Evolutionary conservation across 140 eudicot genomes (phyloP).

Genomic region (Anethum foeniculum): DNA sequence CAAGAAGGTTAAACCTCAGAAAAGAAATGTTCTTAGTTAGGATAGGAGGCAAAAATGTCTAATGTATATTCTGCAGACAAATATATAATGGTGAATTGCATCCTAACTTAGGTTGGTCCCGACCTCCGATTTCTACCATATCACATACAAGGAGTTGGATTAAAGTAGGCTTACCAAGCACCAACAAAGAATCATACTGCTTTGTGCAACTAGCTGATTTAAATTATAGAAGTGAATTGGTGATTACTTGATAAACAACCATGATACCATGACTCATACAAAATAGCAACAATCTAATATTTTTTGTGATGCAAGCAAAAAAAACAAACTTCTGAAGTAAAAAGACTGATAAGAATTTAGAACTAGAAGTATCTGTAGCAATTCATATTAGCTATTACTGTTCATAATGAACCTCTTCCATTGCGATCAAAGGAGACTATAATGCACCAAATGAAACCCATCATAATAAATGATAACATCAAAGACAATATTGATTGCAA

Average conservation of each 20-base stretch:
- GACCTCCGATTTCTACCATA: background rate
- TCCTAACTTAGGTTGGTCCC: background rate
- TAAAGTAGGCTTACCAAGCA: background rate
- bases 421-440: background rate
- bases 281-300: background rate
- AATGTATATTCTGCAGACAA: background rate
- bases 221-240: background rate
- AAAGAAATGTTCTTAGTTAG: background rate
- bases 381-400: background rate
- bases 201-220: background rate
- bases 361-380: background rate
- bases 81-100: background rate
- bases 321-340: background rate
- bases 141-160: background rate
- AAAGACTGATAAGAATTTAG: background rate
- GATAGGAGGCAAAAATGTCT: background rate
- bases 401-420: background rate
- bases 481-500: background rate
- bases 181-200: background rate
- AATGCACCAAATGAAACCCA: background rate
- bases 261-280: background rate
- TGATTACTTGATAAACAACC: background rate
- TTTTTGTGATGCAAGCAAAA: background rate
- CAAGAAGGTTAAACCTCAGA: too few relatives aligned
- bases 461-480: background rate